Evolutionary conservation across 1,284 basidiomycete genomes (phyloP), one percentile per base, ranked within the genome.

Genomic region (Testicularia cyperi): DNA sequence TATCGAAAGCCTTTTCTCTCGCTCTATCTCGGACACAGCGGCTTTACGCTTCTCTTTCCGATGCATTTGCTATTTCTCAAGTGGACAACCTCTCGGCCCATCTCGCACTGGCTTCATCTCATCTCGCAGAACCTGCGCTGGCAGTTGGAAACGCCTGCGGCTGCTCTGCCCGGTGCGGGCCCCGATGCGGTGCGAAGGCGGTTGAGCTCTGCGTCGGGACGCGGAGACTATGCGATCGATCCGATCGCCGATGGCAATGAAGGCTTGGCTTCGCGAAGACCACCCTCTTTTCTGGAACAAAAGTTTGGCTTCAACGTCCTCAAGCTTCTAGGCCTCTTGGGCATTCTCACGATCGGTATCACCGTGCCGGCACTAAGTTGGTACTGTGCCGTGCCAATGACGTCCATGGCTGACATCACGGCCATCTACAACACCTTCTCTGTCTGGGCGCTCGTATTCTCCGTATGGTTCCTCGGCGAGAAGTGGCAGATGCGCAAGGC

Each of bases 391-490:
- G 72, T 75, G 6, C 74, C 72, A 0, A 55, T 74, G 44, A 76
- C 74, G 13, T 65, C 60, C 31, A 76, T 76, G 74, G 72, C 70
- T 5, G 73, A 76, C 37, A 71, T 76, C 36, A 76, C 73, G 0
- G 60, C 72, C 25, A 74, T 76, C 38, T 76, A 76, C 63, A 76
- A 76, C 37, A 75, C 73, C 3, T 75, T 74, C 28, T 66, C 70
- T 16, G 64, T 76, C 3, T 75, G 71, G 68, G 74, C 74, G 22
- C 58, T 76, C 15, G 74, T 76, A 14, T 71, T 76, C 15, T 68
- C 68, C 9, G 69, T 76, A n/a, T 65, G 58, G 37, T 72, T 76
- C 22, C 55, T 76, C 9, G 63, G 71, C 25, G 73, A 75, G 24
- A 54, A 47, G 25, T 76, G 74, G 73, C 39, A 67, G 34, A 57